Conservation (phyloP, 495 filamentous ascomycete genomes). For the Umbilicaria muhlenbergii region DNA sequence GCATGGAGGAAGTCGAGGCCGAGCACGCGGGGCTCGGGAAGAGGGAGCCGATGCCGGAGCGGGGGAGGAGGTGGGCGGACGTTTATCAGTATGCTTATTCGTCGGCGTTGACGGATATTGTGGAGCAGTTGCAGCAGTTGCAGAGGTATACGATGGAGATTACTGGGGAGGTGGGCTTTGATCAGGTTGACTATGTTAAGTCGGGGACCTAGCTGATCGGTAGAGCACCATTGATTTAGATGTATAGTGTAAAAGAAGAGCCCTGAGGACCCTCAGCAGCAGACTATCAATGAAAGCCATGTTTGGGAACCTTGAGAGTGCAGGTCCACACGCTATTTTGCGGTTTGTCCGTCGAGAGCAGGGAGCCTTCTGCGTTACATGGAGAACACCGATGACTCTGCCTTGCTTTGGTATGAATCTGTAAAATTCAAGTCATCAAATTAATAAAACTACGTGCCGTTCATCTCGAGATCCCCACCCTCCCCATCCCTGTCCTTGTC, state of each 20-base stretch:
- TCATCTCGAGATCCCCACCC: slow-evolving; percentile 29
- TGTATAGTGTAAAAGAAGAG: no score
- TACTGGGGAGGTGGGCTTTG: slow-evolving; percentile 34
- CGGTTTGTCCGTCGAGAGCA: no score
- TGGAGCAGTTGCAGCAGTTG: slow-evolving; percentile 33
- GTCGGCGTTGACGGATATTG: slow-evolving; percentile 39
- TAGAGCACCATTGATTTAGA: not conserved
- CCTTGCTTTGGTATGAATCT: no score
- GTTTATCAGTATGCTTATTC: slow-evolving; percentile 34
- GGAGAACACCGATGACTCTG: no score
- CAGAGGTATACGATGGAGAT: slow-evolving; percentile 37
- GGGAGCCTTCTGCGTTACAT: no score
- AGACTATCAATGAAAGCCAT: no score
- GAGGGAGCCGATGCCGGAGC: slow-evolving; percentile 6
- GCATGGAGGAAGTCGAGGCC: slow-evolving; percentile 30
- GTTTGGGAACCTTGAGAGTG: no score
- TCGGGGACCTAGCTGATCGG: not conserved
- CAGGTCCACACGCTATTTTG: no score
- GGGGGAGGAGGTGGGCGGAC: slow-evolving; percentile 26
- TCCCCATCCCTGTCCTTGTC: slow-evolving; percentile 1
- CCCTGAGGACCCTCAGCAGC: no score
- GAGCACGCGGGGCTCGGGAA: slow-evolving; percentile 18
- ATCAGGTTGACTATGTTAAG: not conserved
- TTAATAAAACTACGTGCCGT: slow-evolving; percentile 19
- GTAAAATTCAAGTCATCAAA: not conserved